Base-by-base conservation (phyloP, 805 yeast species). In the Hanseniaspora guilliermondii region DNA sequence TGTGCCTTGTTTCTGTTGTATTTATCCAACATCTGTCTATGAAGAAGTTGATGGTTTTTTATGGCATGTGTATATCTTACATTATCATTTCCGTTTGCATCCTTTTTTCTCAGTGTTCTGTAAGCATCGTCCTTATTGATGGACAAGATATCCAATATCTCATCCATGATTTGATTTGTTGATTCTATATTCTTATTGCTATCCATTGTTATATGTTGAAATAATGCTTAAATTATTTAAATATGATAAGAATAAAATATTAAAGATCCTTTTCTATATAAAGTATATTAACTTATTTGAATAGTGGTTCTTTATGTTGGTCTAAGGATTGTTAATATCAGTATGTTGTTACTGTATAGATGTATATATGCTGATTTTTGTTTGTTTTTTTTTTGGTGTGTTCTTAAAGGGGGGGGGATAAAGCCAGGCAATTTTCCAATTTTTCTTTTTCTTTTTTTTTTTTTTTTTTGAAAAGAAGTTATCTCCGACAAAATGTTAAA, bases 101-200 rank as follows among this genome's bases (percentile, higher is more conserved):
- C 55, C 62, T 66, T 14, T 67, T 68, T 49, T 67, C 58, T 53
- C 65, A 64, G 4, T 60, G 64, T 19, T 58, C 53, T 49, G 63
- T 57, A 17, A 61, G 62, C 59, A 62, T 61, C 53, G 25, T 58
- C 32, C n/a, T 48, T 36, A 42, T 45, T n/a, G 40, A 41, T 17
- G 24, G 24, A 22, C 37, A 17, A 22, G 19, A 44, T 25, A 14
- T 35, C 38, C 17, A 46, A 46, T 22, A 39, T 42, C 19, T 24
- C 39, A 24, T 47, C 41, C 42, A 49, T 37, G 27, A 27, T 37
- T 12, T 52, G 22, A 7, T 45, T 21, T 8, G 49, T 35, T 16
- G 36, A 14, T 22, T 46, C 40, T 3, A 46, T 33, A 24, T 22
- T 32, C 2, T 16, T 24, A 37, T 47, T 17, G n/a, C 19, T 21